A percentile compares a stretch with the other conserved stretches of the same genome.
Evolutionary conservation across 73 alveolate genomes (phyloP).

Genomic region (Diophrys appendiculata): DNA sequence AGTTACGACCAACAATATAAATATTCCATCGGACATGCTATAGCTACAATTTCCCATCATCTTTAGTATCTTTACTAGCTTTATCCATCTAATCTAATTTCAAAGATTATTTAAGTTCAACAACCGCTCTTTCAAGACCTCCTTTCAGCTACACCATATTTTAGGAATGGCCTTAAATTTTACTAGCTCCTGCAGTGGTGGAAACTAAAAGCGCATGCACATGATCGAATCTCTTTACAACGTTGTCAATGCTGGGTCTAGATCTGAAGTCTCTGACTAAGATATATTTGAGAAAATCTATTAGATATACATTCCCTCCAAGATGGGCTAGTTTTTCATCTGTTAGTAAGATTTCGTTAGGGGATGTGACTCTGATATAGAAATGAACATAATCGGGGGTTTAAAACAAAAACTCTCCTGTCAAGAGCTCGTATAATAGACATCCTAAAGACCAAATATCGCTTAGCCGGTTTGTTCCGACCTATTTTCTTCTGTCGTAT

Average conservation of each 20-base stretch:
- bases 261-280: slow-evolving; percentile 91
- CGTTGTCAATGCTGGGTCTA: slow-evolving; percentile 96
- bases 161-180: slow-evolving; percentile 45
- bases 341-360: slow-evolving; percentile 86
- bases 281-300: slow-evolving; percentile 95
- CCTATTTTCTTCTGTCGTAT: slow-evolving; percentile 98
- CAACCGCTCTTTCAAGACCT: not conserved
- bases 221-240: slow-evolving; percentile 96
- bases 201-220: slow-evolving; percentile 96
- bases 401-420: slow-evolving; percentile 94
- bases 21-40: slow-evolving; percentile 17
- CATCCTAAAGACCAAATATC: slow-evolving; percentile 99
- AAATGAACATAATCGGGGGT: slow-evolving; percentile 76
- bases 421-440: slow-evolving; percentile 92
- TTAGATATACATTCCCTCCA: slow-evolving; percentile 87
- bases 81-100: slow-evolving; percentile 52
- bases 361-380: slow-evolving; percentile 77
- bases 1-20: slow-evolving; percentile 42
- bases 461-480: slow-evolving; percentile 97
- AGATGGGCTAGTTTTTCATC: slow-evolving; percentile 79
- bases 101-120: slow-evolving; percentile 21
- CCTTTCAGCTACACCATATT: slow-evolving; percentile 29
- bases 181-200: slow-evolving; percentile 68
- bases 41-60: not conserved
- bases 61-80: slow-evolving; percentile 19